These are phyloP conservation scores for Zymoseptoria crescenta DNA, from an alignment of 2,329 filamentous ascomycete genomes.

Conservation along the genomic window DNA sequence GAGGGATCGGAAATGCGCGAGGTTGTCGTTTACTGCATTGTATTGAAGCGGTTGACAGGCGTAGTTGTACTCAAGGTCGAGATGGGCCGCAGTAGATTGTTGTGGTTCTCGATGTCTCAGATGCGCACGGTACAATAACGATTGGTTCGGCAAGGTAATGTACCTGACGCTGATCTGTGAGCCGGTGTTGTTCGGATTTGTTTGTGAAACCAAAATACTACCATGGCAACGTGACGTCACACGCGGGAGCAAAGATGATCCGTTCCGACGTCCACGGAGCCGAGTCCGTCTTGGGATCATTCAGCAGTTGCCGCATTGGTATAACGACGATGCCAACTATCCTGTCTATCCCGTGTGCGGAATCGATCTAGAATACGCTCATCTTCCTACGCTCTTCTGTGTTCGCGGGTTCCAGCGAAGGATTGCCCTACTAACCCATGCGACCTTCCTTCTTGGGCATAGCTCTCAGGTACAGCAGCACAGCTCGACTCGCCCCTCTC, in stretches of 20 bases:
- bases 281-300: not conserved
- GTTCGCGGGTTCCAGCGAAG: not conserved
- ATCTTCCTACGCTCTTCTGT: not conserved
- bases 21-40: not conserved
- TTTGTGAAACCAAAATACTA: not conserved
- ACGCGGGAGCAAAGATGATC: not conserved
- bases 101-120: not conserved
- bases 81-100: not conserved
- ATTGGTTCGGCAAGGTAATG: not conserved
- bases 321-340: too few species aligned
- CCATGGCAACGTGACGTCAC: not conserved
- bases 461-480: not conserved
- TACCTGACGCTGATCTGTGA: not conserved
- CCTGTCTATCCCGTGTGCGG: too few species aligned
- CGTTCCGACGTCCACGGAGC: not conserved
- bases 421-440: not conserved
- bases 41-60: not conserved
- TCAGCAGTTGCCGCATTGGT: too few species aligned
- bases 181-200: not conserved
- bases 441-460: not conserved
- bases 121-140: not conserved
- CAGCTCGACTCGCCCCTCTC: not conserved
- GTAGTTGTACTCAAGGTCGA: not conserved
- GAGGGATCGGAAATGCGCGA: not conserved
- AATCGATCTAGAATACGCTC: too few species aligned